Evolutionary conservation across 31 red algal genomes (phyloP).

Genomic region (Endocladia muricata): DNA sequence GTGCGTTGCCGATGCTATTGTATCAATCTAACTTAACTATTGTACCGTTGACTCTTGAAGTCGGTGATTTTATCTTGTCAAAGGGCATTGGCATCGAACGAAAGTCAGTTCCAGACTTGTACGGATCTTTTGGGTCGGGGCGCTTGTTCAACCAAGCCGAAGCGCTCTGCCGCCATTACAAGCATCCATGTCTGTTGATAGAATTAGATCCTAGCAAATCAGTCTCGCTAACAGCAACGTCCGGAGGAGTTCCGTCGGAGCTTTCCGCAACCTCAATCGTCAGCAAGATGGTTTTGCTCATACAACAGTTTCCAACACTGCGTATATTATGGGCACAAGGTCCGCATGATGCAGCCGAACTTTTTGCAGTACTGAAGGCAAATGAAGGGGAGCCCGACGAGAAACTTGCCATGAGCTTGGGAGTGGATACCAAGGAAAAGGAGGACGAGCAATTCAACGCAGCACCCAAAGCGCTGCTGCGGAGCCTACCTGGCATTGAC

Average conservation of each 20-base stretch:
- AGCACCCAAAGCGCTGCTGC: constrained; percentile 49
- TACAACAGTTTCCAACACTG: constrained; percentile 80
- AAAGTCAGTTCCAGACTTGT: constrained; percentile 85
- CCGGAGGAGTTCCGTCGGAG: constrained; percentile 53
- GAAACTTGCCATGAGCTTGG: constrained; percentile 34
- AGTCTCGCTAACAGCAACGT: constrained; percentile 55
- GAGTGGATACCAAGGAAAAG: constrained; percentile 36
- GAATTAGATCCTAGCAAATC: constrained; percentile 58
- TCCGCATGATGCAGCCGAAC: constrained; percentile 65
- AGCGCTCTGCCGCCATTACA: constrained; percentile 79
- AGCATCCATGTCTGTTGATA: constrained; percentile 77
- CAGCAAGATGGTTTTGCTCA: constrained; percentile 75
- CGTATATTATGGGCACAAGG: constrained; percentile 80
- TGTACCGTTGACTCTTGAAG: constrained; percentile 79
- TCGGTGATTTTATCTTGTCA: constrained; percentile 89
- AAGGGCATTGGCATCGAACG: constrained; percentile 87
- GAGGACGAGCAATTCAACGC: constrained; percentile 49
- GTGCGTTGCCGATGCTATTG: constrained; percentile 65
- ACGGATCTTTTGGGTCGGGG: constrained; percentile 77
- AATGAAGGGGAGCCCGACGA: constrained; percentile 86
- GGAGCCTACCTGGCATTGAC: constrained; percentile 77
- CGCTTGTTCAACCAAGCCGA: constrained; percentile 87
- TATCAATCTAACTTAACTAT: constrained; percentile 58
- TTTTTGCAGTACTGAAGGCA: constrained; percentile 60
- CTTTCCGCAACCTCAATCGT: constrained; percentile 51